Conservation (phyloP, 441 rosid genomes). For the Francoa sonchifolia region DNA sequence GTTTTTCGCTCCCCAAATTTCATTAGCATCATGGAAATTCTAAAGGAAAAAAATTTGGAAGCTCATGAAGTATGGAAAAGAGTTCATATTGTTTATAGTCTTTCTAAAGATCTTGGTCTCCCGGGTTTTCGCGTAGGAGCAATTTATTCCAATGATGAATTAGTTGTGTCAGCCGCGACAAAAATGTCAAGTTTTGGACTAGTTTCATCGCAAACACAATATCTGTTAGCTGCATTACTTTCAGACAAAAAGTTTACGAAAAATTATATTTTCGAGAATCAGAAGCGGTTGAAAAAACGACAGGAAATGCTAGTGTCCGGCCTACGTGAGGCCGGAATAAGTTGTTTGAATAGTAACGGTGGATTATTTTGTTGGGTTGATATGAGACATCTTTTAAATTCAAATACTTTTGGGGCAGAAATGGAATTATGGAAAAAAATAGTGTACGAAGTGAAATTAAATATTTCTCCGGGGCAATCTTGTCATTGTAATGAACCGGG, state of each 20-base stretch:
- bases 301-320: slow-evolving; percentile 31
- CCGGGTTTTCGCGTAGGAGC: slow-evolving; percentile 52
- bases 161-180: slow-evolving; percentile 31
- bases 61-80: slow-evolving; percentile 23
- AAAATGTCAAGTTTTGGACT: slow-evolving; percentile 63
- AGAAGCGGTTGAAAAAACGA: slow-evolving; percentile 31
- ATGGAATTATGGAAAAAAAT: slow-evolving; percentile 37
- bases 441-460: slow-evolving; percentile 33
- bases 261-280: slow-evolving; percentile 32
- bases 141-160: slow-evolving; percentile 37
- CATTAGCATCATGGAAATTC: slow-evolving; percentile 4
- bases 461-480: slow-evolving; percentile 51
- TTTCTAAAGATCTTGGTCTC: slow-evolving; percentile 49
- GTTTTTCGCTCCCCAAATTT: slow-evolving; percentile 4
- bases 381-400: slow-evolving; percentile 30
- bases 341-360: slow-evolving; percentile 35
- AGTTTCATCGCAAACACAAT: slow-evolving; percentile 51
- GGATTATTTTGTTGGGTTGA: slow-evolving; percentile 63
- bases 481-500: slow-evolving; percentile 54
- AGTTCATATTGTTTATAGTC: slow-evolving; percentile 41
- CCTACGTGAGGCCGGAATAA: slow-evolving; percentile 26
- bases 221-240: slow-evolving; percentile 28
- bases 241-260: slow-evolving; percentile 27
- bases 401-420: slow-evolving; percentile 37
- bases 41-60: no score